phyloP scores from a whole-genome alignment of 306 rosid species.

The Benincasa hispida region DNA sequence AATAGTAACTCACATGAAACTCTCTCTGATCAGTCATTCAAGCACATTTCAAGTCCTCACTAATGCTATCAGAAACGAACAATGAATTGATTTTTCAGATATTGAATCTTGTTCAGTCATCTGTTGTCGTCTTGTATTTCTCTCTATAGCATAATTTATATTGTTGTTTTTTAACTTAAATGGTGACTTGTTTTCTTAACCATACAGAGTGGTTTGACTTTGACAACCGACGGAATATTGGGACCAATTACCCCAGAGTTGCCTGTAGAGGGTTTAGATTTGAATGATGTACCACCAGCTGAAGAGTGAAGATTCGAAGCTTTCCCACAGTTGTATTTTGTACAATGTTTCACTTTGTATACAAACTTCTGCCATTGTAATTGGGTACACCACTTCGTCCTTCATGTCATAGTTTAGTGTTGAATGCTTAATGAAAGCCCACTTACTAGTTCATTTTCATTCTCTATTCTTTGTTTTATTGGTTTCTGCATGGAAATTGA shows the following conservation, averaged over 20 bases:
- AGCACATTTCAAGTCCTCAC: background rate
- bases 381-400: background rate
- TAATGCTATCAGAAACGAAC: background rate
- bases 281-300: constrained; percentile 55
- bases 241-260: constrained; percentile 74
- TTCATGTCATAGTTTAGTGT: background rate
- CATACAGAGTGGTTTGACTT: constrained; percentile 85
- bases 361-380: background rate
- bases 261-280: constrained; percentile 78
- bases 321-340: background rate
- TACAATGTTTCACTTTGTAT: background rate
- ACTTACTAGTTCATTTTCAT: background rate
- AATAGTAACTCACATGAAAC: background rate
- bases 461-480: background rate
- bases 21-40: background rate
- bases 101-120: background rate
- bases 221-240: constrained; percentile 71
- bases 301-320: constrained; percentile 17
- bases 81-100: background rate
- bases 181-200: background rate
- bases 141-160: background rate
- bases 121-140: background rate
- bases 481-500: background rate
- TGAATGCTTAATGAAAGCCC: background rate
- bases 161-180: background rate